Base-by-base conservation (phyloP, 345 rosid species). In the Euphorbia lathyris region DNA sequence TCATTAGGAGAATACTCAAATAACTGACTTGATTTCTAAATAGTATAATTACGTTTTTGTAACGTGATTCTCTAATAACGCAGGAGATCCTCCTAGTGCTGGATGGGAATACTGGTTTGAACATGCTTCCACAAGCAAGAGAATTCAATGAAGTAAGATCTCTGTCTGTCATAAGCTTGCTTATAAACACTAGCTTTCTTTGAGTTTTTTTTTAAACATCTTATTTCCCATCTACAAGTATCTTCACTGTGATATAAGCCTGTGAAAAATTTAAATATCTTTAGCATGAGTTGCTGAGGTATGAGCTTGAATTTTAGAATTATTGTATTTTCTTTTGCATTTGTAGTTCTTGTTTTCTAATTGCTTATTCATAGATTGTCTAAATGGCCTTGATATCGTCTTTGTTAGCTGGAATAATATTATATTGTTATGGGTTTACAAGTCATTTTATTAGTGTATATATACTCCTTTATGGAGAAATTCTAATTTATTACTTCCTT, bases 61-160 rank as follows among this genome's bases (percentile, higher is more conserved):
- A 45, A 72, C 50, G 65, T 36, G 23, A 22, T 72, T 59, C 61
- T 42, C 7, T 20, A 23, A 58, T 48, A 53, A 80, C 74, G 75
- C 84, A 94, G 98, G 98, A 94, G 84, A 91, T 91, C 72, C 76
- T 94, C 34, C 90, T 90, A 66, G 98, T 94, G 62, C 86, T 94
- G 71, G 98, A 94, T 83, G 98, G 98, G 72, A 94, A 91, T 30
- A 94, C 98, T 20, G 98, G 98, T 53, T 74, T 94, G 79, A 94
- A 94, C 82, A 91, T 91, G 98, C 97, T 94, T 76, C 98, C 98
- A 58, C 98, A 94, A 78, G 98, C 98, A 67, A 87, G 98, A 79
- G 98, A 94, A 72, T 94, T 94, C 82, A 94, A 94, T 80, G 98
- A 91, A 79, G 98, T 90, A 89, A 72, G 65, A 56, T 69, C 62